Base-by-base conservation (phyloP, 2,329 filamentous ascomycete genomes). In the Paecilomyces formosus region DNA sequence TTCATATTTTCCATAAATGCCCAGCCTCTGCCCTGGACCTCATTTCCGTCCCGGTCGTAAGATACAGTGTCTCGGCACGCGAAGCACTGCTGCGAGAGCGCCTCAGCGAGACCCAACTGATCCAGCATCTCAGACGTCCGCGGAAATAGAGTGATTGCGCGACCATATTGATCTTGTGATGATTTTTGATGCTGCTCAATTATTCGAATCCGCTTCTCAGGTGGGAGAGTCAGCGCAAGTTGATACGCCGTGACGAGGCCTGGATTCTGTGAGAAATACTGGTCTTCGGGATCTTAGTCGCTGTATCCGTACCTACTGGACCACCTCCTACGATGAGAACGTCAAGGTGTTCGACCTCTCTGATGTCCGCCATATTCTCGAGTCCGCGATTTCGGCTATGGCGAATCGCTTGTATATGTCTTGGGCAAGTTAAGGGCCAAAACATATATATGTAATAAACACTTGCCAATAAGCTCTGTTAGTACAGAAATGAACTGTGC, bases 31-130 rank as follows among this genome's bases (percentile, higher is more conserved):
- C 54, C 57, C 12, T 51, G 56, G 31, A 71, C 63, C n/a, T 73
- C 74, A 11, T 61, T 58, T 22, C 71, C 69, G 4, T 69, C 58
- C 9, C 65, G 68, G 22, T 76, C 76, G 9, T 68, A 66, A 0
- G 65, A 62, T 3, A 77, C 57, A 49, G 79, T 67, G 5, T 64
- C 61, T 8, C 63, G 60, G 39, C 59, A 60, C 4, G 59, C 58
- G 15, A 62, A 66, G 1, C 64, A 63, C 11, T 62, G 54, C 89
- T 49, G 87, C 88, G 63, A 93, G 88, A 54, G 90, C 88, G 68
- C 59, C 4, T 72, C 63, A 22, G 72, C 63, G 22, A 76, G 60
- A 3, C 68, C 66, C 59, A 81, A 72, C 51, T 79, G 78, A 55
- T 74, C 73, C 33, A 81, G 70, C 39, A 80, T 71, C 65, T 82